A percentile compares a stretch with the other conserved stretches of the same genome.
phyloP scores from a whole-genome alignment of 2,329 filamentous ascomycete genomes.

The Ophiocordyceps camponoti-rufipedis region DNA sequence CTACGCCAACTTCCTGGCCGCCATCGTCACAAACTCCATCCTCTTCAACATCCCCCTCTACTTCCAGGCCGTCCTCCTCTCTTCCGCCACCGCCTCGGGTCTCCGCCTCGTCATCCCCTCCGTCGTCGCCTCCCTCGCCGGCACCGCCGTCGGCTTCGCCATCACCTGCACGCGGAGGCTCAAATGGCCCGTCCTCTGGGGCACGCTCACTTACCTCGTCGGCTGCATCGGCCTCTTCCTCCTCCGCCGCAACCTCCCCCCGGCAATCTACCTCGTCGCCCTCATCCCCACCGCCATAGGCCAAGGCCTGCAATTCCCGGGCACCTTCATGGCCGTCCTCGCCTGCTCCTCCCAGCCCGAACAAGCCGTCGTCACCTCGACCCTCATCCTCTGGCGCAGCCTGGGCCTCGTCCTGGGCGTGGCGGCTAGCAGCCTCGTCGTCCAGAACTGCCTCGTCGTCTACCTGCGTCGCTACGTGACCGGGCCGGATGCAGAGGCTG shows the following conservation, averaged over 20 bases:
- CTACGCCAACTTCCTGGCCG: constrained; percentile 32
- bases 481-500: constrained; percentile 35
- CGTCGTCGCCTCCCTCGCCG: constrained; percentile 32
- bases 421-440: constrained; percentile 48
- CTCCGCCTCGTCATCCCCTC: constrained; percentile 50
- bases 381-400: constrained; percentile 52
- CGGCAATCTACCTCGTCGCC: constrained; percentile 33
- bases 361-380: constrained; percentile 52
- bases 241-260: constrained; percentile 31
- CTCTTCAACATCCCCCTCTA: constrained; percentile 51
- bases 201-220: constrained; percentile 25
- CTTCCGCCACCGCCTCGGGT: constrained; percentile 52
- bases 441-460: constrained; percentile 50
- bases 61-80: constrained; percentile 58
- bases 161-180: constrained; percentile 40
- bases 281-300: constrained; percentile 39
- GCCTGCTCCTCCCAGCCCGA: constrained; percentile 39
- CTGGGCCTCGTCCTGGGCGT: constrained; percentile 60
- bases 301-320: constrained; percentile 46
- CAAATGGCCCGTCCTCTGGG: constrained; percentile 38
- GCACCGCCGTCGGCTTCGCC: constrained; percentile 40
- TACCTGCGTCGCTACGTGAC: constrained; percentile 41
- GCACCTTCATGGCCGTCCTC: constrained; percentile 44
- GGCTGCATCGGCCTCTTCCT: constrained; percentile 31
- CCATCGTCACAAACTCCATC: constrained; percentile 34